These are phyloP conservation scores for Alternaria metachromatica DNA, from an alignment of 2,329 filamentous ascomycete genomes.

Conservation along the genomic window DNA sequence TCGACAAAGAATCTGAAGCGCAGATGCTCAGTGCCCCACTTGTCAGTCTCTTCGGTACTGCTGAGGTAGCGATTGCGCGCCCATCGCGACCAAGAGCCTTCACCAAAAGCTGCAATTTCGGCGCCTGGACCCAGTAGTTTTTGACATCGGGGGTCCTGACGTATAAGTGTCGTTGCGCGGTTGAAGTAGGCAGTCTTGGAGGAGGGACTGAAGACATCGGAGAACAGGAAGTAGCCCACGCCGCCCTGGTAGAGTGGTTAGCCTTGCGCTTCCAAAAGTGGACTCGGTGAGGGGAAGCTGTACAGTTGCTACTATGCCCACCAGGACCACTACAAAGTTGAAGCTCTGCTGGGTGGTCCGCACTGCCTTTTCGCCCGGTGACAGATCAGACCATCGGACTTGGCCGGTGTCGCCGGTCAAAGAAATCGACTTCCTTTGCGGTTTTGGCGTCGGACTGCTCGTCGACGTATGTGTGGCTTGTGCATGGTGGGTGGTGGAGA, in stretches of 20 bases:
- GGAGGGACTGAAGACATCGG: slow-evolving; percentile 59
- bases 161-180: slow-evolving; percentile 80
- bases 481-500: slow-evolving; percentile 33
- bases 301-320: slow-evolving; percentile 79
- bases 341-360: slow-evolving; percentile 89
- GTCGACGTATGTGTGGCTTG: slow-evolving; percentile 40
- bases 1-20: slow-evolving; percentile 86
- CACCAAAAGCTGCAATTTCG: slow-evolving; percentile 81
- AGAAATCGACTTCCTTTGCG: slow-evolving; percentile 74
- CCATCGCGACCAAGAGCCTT: slow-evolving; percentile 83
- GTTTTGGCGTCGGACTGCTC: slow-evolving; percentile 39
- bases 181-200: slow-evolving; percentile 91
- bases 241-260: slow-evolving; percentile 62
- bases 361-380: slow-evolving; percentile 76
- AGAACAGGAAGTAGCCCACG: slow-evolving; percentile 61
- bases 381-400: slow-evolving; percentile 81
- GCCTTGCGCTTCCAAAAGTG: not conserved
- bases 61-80: slow-evolving; percentile 67
- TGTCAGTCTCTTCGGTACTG: slow-evolving; percentile 72
- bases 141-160: slow-evolving; percentile 72
- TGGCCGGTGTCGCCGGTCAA: slow-evolving; percentile 85
- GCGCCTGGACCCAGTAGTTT: slow-evolving; percentile 75
- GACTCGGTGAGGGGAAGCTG: slow-evolving; percentile 24
- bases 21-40: slow-evolving; percentile 78
- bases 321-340: slow-evolving; percentile 79